These are phyloP conservation scores for Metschnikowia matae DNA, from an alignment of 805 yeast species.

Conservation along the genomic window DNA sequence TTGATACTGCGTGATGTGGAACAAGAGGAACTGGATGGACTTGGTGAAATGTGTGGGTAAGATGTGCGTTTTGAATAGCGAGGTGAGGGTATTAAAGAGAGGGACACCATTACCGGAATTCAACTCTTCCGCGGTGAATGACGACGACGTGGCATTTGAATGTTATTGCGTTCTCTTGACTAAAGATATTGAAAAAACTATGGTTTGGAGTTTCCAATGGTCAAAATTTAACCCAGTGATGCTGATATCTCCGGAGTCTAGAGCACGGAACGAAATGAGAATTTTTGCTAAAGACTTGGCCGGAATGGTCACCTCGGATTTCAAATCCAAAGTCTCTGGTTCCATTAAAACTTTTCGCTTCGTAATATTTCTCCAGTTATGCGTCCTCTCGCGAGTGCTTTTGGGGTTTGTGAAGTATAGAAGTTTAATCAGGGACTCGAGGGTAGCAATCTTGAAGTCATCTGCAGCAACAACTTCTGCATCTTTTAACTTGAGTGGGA, in stretches of 20 bases:
- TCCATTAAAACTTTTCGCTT: background rate
- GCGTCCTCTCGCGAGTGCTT: background rate
- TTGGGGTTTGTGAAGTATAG: background rate
- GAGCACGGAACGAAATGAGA: conserved; percentile 45
- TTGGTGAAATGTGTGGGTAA: conserved; percentile 90
- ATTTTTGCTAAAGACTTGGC: conserved; percentile 32
- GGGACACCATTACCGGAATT: conserved; percentile 61
- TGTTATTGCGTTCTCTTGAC: conserved; percentile 21
- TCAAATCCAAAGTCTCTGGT: background rate
- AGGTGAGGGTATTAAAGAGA: conserved; percentile 67
- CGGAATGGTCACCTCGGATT: conserved; percentile 20
- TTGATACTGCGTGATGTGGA: conserved; percentile 76
- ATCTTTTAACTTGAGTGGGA: conserved; percentile 59
- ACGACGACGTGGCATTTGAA: conserved; percentile 40
- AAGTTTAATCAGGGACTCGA: background rate
- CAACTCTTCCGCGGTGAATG: conserved; percentile 49
- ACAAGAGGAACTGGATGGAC: conserved; percentile 79
- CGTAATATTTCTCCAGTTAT: conserved; percentile 3
- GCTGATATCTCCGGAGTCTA: conserved; percentile 43
- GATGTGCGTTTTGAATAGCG: conserved; percentile 75
- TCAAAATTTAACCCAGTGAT: conserved; percentile 51
- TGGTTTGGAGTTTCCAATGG: conserved; percentile 46
- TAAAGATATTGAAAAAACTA: conserved; percentile 43
- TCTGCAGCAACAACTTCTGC: conserved; percentile 38
- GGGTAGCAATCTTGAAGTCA: conserved; percentile 26